These are phyloP conservation scores for Copromyces sp. DNA, from an alignment of 495 filamentous ascomycete species.

Conservation along the genomic window DNA sequence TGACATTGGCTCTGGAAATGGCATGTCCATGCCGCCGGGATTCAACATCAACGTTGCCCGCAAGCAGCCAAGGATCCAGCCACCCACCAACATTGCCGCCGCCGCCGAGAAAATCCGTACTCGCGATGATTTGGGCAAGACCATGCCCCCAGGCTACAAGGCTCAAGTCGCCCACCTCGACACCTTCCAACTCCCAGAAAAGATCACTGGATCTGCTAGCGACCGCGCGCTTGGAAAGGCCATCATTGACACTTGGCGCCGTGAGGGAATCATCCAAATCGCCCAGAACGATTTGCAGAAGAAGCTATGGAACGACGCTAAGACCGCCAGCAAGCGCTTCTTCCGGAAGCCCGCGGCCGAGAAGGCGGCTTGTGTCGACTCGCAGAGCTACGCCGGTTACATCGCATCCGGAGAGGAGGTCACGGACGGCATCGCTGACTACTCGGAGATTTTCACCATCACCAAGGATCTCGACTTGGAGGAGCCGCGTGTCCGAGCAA, in stretches of 20 bases:
- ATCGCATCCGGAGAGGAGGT: constrained; percentile 40
- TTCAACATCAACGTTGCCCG: constrained; percentile 9
- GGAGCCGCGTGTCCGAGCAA: constrained; percentile 25
- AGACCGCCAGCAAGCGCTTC: constrained; percentile 26
- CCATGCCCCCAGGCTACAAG: constrained; percentile 28
- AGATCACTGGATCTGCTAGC: constrained; percentile 15
- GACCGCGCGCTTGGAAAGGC: constrained; percentile 24
- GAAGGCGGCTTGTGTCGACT: constrained; percentile 34
- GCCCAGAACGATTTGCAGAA: constrained; percentile 19
- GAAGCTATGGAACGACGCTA: constrained; percentile 17
- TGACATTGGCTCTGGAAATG: not conserved
- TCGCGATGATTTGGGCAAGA: constrained; percentile 2
- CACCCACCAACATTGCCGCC: not conserved
- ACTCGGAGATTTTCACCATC: constrained; percentile 40
- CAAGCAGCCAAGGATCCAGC: not conserved
- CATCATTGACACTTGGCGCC: constrained; percentile 29
- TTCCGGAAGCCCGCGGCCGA: constrained; percentile 21
- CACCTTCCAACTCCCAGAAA: constrained; percentile 26
- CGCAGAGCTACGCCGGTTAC: constrained; percentile 35
- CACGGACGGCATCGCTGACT: constrained; percentile 36
- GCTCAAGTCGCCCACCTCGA: constrained; percentile 23
- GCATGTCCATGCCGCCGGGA: constrained; percentile 12
- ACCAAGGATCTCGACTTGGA: constrained; percentile 30
- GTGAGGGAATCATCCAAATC: constrained; percentile 36
- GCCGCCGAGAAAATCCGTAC: not conserved